Evolutionary conservation across 1,284 basidiomycete species (phyloP).

Genomic region (Cutaneotrichosporon cavernicola): DNA sequence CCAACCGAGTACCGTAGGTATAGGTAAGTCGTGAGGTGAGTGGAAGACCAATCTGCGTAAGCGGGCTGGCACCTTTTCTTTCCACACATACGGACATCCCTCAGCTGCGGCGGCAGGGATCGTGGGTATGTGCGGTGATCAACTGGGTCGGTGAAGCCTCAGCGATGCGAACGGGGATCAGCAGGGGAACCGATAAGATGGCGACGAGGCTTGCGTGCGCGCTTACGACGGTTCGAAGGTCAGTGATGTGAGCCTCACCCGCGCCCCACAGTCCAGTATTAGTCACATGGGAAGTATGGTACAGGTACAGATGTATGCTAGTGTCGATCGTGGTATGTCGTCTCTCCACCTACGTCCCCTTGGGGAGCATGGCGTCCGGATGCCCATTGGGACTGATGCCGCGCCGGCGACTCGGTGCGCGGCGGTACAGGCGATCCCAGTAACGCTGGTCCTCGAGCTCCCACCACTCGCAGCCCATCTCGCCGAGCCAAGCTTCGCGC

Average conservation of each 20-base stretch:
- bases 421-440: slow-evolving; percentile 17
- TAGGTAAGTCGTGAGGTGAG: not conserved
- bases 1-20: no score
- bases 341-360: not conserved
- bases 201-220: no score
- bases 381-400: slow-evolving; percentile 3
- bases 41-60: not conserved
- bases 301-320: not conserved
- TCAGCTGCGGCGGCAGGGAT: not conserved
- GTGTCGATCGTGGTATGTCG: not conserved
- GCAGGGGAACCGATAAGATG: no score
- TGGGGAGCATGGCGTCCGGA: slow-evolving; percentile 8
- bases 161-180: not conserved
- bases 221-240: not conserved
- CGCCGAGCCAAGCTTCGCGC: slow-evolving; percentile 37
- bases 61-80: not conserved
- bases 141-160: not conserved
- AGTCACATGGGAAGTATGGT: not conserved
- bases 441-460: slow-evolving; percentile 28
- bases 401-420: slow-evolving; percentile 2
- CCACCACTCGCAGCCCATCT: slow-evolving; percentile 42
- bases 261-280: not conserved
- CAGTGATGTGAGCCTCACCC: not conserved
- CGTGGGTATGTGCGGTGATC: not conserved
- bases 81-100: not conserved